phyloP scores from a whole-genome alignment of 169 alveolate genomes.

The Eimeria nieschulzi region DNA sequence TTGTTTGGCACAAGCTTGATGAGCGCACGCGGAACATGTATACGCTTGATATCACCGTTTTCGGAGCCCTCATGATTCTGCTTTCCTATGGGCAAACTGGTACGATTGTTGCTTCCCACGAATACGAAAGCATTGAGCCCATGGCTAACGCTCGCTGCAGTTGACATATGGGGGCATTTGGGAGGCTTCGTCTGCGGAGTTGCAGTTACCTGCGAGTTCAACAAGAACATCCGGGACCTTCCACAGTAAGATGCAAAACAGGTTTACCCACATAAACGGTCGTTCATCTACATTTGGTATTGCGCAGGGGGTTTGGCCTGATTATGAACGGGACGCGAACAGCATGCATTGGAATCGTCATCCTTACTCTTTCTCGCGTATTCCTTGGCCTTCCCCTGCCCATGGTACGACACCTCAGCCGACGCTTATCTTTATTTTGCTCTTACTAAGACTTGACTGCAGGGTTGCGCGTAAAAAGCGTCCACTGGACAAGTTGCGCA shows the following conservation, averaged over 20 bases:
- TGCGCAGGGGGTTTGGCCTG: constrained; percentile 46
- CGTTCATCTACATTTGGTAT: background rate
- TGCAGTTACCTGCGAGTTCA: constrained; percentile 61
- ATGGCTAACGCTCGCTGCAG: background rate
- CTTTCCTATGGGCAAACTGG: constrained; percentile 70
- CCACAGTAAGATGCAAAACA: constrained; percentile 12
- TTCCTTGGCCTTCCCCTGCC: constrained; percentile 64
- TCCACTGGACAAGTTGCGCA: constrained; percentile 18
- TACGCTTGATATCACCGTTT: constrained; percentile 35
- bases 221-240: constrained; percentile 59
- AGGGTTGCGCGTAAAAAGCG: constrained; percentile 57
- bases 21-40: constrained; percentile 47
- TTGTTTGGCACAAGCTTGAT: constrained; percentile 68
- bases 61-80: constrained; percentile 61
- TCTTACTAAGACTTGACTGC: background rate
- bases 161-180: constrained; percentile 64
- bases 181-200: constrained; percentile 73
- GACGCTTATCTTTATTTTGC: background rate
- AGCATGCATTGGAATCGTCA: constrained; percentile 27
- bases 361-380: constrained; percentile 52
- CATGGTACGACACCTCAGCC: constrained; percentile 22
- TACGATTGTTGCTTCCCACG: background rate
- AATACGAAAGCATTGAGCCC: background rate
- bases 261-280: background rate
- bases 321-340: constrained; percentile 47